Percentiles rank a stretch among this genome's conserved stretches.
Evolutionary conservation across 2,329 filamentous ascomycete genomes (phyloP).

Genomic region (Arthrinium phaeospermum): DNA sequence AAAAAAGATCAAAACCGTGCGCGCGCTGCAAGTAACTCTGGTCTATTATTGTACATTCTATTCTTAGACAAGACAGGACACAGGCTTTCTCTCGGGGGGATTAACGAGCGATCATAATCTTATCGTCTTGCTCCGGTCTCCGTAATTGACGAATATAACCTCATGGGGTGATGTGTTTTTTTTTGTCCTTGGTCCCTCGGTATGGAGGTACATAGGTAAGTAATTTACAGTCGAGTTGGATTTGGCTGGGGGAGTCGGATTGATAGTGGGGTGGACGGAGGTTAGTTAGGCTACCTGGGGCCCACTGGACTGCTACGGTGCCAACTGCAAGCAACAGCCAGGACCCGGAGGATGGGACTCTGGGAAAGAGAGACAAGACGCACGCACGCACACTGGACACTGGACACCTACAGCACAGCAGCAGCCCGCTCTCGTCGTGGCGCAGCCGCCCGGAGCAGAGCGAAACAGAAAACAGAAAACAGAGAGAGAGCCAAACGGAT

Average conservation of each 20-base stretch:
- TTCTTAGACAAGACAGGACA: not conserved
- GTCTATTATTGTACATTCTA: not conserved
- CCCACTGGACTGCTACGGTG: not conserved
- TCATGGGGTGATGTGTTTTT: too few species aligned
- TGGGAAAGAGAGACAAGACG: too few species aligned
- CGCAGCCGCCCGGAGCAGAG: too few species aligned
- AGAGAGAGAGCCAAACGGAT: not conserved
- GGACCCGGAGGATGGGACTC: not conserved
- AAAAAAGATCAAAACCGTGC: not conserved
- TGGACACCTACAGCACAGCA: too few species aligned
- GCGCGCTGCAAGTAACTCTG: not conserved
- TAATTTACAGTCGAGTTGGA: not conserved
- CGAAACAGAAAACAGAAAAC: not conserved
- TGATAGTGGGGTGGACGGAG: not conserved
- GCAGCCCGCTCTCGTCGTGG: too few species aligned
- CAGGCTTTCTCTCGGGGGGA: not conserved
- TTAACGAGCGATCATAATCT: conserved; percentile 10
- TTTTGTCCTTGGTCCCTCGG: too few species aligned
- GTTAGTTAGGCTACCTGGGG: not conserved
- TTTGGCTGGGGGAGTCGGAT: not conserved
- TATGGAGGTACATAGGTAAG: not conserved
- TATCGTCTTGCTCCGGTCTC: not conserved
- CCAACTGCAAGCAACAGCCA: conserved; percentile 2
- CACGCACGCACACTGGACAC: too few species aligned
- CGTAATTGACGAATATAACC: too few species aligned